Evolutionary conservation across 202 grass and related monocot species (phyloP), one percentile per base, ranked within the genome.

Genomic region (Sporobolus alterniflorus): DNA sequence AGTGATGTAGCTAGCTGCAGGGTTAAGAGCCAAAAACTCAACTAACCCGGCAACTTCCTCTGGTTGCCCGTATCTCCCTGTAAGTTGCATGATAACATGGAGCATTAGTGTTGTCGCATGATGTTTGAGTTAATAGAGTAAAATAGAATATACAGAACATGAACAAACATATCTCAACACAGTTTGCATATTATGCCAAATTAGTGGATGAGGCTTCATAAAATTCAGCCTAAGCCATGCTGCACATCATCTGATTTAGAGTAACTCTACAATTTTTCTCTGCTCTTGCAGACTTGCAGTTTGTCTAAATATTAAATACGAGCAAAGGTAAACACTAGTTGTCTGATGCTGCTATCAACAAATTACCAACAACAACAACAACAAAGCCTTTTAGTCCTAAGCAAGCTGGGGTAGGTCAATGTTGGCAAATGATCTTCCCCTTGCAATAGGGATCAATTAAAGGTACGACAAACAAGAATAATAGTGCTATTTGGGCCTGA

Each of bases 1-100:
- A 7, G 96, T 99, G 44, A 99, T 96, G 79, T 99, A 96, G 83
- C 88, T 86, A 26, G 96, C 91, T 9, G 93, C 96, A 56, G 96
- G 89, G 78, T 82, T 89, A 24, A 99, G 89, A 50, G 91, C 88
- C 56, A 99, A 76, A 81, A 99, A 96, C 61, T 99, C 91, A 4
- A 99, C 89, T n/a, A 99, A 66, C 5, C 96, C 96, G 5, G 96
- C 93, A 77, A 99, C 91, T 63, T 96, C 91, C 86, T 96, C 96
- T 57, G 93, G 89, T 44, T 90, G 80, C 24, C 96, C 96, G 67
- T 87, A 96, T 80, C 96, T 94, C 85, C 91, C 96, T 99, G 71
- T 40, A 74, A 86, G 62, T 90, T 64, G 31, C 20, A 85, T 73
- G 33, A 77, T 92, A 64, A 69, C 21, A 79, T 75, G 46, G 76